phyloP scores from a whole-genome alignment of 371 early-diverging fungal species.

The Thermomucor indicae-seudaticae region DNA sequence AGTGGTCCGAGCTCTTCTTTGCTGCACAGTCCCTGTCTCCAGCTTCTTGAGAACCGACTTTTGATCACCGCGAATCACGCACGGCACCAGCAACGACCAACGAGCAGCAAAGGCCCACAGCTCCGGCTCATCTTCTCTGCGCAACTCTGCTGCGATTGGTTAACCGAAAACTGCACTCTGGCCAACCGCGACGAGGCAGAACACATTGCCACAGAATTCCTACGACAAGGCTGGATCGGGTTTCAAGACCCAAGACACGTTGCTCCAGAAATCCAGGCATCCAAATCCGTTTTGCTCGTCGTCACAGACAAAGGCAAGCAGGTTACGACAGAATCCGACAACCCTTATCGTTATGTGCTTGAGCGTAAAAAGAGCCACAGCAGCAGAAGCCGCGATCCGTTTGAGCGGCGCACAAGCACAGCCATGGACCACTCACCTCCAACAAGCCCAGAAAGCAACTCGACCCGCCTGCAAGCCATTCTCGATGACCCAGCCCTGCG shows the following conservation, averaged over 20 bases:
- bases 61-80: constrained; percentile 15
- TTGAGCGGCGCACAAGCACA: not conserved
- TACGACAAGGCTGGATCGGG: constrained; percentile 55
- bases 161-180: constrained; percentile 54
- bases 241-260: constrained; percentile 14
- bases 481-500: constrained; percentile 53
- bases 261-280: constrained; percentile 1
- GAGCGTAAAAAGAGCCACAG: not conserved
- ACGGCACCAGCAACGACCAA: not conserved
- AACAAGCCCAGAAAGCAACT: constrained; percentile 7
- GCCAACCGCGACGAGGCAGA: constrained; percentile 61
- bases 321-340: not conserved
- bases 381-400: not conserved
- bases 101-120: not conserved
- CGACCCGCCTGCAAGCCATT: constrained; percentile 46
- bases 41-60: constrained; percentile 30
- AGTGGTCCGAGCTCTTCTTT: constrained; percentile 8
- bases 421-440: constrained; percentile 1
- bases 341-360: not conserved
- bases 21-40: constrained; percentile 20
- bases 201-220: constrained; percentile 46
- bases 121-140: constrained; percentile 33
- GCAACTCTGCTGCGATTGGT: constrained; percentile 54
- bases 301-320: constrained; percentile 14
- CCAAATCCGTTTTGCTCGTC: constrained; percentile 6